These are phyloP conservation scores for Diplocarpon mali DNA, from an alignment of 2,329 filamentous ascomycete species.

Conservation along the genomic window DNA sequence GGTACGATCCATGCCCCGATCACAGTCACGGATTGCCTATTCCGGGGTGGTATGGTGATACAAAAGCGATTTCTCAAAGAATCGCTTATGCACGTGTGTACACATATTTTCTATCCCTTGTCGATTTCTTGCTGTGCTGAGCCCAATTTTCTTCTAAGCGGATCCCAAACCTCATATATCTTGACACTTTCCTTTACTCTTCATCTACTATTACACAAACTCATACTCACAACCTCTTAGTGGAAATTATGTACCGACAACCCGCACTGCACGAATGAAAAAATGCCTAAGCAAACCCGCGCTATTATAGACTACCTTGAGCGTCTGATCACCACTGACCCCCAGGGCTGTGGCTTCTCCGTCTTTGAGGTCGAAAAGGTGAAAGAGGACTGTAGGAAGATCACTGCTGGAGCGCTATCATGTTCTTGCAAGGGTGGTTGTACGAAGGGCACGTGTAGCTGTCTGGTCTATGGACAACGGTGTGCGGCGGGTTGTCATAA, in stretches of 20 bases:
- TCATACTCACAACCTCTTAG: background rate
- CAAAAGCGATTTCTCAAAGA: slow-evolving; percentile 8
- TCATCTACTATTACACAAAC: background rate
- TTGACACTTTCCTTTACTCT: too few relatives aligned
- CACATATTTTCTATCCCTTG: background rate
- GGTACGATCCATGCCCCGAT: slow-evolving; percentile 12
- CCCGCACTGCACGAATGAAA: slow-evolving; percentile 9
- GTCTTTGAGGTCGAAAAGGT: slow-evolving; percentile 1
- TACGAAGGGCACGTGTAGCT: slow-evolving; percentile 6
- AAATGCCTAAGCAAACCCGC: slow-evolving; percentile 6
- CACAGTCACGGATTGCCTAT: slow-evolving; percentile 12
- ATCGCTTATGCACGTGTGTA: background rate
- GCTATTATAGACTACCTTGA: slow-evolving; percentile 8
- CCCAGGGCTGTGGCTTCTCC: slow-evolving; percentile 5
- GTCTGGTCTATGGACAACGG: slow-evolving; percentile 6
- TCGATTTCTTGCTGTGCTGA: too few relatives aligned
- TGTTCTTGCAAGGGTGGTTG: slow-evolving; percentile 8
- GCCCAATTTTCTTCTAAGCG: too few relatives aligned
- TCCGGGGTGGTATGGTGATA: slow-evolving; percentile 11
- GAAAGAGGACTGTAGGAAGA: slow-evolving; percentile 7
- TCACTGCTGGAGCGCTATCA: slow-evolving; percentile 3
- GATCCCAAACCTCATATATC: too few relatives aligned
- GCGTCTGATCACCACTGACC: slow-evolving; percentile 1
- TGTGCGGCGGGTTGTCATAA: slow-evolving; percentile 8
- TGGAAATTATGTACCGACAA: slow-evolving; percentile 8